phyloP scores from a whole-genome alignment of 805 yeast species.

The Dipodascopsis uninucleata region DNA sequence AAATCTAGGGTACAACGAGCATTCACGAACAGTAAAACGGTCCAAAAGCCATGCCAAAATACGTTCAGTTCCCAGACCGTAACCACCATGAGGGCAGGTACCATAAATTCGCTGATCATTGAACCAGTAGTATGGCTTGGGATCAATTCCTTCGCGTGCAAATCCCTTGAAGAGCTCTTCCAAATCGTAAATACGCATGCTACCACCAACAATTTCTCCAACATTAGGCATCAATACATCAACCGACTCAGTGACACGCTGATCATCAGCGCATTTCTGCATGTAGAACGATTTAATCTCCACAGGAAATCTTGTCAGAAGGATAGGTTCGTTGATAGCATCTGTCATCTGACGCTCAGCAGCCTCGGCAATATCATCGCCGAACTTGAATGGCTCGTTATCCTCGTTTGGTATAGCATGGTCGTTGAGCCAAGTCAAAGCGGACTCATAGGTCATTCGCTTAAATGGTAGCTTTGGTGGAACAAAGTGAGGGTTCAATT shows the following conservation, averaged over 20 bases:
- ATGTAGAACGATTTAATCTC: slow-evolving; percentile 97
- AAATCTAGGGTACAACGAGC: slow-evolving; percentile 96
- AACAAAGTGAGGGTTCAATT: slow-evolving; percentile 86
- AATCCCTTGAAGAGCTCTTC: slow-evolving; percentile 87
- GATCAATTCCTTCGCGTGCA: slow-evolving; percentile 84
- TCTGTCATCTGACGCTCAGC: slow-evolving; percentile 99
- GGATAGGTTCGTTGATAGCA: slow-evolving; percentile 84
- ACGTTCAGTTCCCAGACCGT: slow-evolving; percentile 97
- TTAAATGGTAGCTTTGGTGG: slow-evolving; percentile 83
- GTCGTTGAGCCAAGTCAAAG: slow-evolving; percentile 94
- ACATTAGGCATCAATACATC: slow-evolving; percentile 99
- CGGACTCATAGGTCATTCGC: slow-evolving; percentile 87
- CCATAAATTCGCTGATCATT: slow-evolving; percentile 95
- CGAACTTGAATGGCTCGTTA: slow-evolving; percentile 86
- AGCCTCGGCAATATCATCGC: slow-evolving; percentile 99
- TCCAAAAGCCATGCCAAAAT: slow-evolving; percentile 97
- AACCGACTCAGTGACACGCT: slow-evolving; percentile 94
- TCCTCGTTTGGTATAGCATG: slow-evolving; percentile 93
- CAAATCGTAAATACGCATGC: slow-evolving; percentile 86
- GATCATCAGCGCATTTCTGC: slow-evolving; percentile 87
- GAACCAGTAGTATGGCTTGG: slow-evolving; percentile 91
- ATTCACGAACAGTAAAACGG: slow-evolving; percentile 97
- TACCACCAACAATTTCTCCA: slow-evolving; percentile 98
- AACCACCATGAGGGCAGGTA: slow-evolving; percentile 98
- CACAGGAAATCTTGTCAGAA: slow-evolving; percentile 91